Evolutionary conservation across 192 early-diverging fungal genomes (phyloP).

Genomic region (Coemansia biformis): DNA sequence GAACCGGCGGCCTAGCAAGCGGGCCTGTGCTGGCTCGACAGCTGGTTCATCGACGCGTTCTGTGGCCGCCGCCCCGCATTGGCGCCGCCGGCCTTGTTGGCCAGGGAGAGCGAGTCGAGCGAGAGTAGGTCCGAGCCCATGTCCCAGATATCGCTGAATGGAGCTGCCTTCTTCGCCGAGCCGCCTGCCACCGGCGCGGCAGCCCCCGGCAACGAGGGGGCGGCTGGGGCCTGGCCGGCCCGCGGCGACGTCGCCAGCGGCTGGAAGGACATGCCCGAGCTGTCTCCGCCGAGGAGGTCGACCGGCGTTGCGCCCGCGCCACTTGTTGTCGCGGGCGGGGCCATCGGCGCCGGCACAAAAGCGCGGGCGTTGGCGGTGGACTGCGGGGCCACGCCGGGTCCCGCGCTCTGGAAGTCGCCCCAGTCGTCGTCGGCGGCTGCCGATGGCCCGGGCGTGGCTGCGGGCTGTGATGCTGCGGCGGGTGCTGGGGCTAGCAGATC

Average conservation of each 20-base stretch:
- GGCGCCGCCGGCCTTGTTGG: conserved; percentile 18
- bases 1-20: no score
- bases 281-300: conserved; percentile 31
- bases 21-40: conserved; percentile 20
- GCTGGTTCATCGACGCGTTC: conserved; percentile 40
- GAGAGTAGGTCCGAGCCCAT: conserved; percentile 62
- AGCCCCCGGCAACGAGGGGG: background rate
- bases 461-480: conserved; percentile 15
- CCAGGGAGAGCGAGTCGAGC: conserved; percentile 64
- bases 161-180: conserved; percentile 10
- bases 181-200: no score
- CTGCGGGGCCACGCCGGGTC: conserved; percentile 2
- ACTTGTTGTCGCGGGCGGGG: conserved; percentile 2
- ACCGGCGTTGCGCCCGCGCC: conserved; percentile 5
- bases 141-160: conserved; percentile 64
- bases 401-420: conserved; percentile 63
- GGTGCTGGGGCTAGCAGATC: conserved; percentile 3
- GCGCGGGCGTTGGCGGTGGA: conserved; percentile 5
- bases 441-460: no score
- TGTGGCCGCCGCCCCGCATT: background rate
- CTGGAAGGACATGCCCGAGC: conserved; percentile 18
- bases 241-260: conserved; percentile 20
- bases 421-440: conserved; percentile 64
- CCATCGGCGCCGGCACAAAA: conserved; percentile 13
- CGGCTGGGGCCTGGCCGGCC: no score